Conservation (phyloP, 1,284 basidiomycete genomes). For the Cryptococcus hybrid region DNA sequence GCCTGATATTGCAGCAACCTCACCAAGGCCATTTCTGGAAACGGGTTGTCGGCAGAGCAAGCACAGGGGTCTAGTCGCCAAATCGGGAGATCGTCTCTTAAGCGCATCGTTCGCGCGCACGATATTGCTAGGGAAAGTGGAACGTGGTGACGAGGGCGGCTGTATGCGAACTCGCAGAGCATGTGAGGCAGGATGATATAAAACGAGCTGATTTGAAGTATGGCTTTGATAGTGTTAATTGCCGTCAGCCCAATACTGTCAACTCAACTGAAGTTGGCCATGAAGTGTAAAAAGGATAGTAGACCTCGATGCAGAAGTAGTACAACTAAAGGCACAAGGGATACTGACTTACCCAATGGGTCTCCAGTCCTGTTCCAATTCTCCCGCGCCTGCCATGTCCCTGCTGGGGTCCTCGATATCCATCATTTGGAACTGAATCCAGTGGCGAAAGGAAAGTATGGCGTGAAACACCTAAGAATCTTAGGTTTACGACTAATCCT, state of each 20-base stretch:
- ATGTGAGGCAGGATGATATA: conserved; percentile 83
- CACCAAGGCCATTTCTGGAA: background rate
- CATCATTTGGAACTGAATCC: too few relatives aligned
- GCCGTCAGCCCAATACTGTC: background rate
- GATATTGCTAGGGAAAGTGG: background rate
- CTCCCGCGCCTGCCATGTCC: too few relatives aligned
- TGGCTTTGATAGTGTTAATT: conserved; percentile 26
- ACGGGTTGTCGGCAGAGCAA: background rate
- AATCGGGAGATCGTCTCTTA: too few relatives aligned
- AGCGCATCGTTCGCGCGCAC: background rate
- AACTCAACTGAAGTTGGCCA: background rate
- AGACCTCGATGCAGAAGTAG: background rate
- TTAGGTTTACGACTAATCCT: too few relatives aligned
- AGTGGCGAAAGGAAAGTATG: too few relatives aligned
- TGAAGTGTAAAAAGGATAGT: background rate
- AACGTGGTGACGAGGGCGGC: conserved; percentile 19
- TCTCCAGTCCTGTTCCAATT: conserved; percentile 1
- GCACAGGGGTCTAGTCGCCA: background rate
- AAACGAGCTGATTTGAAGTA: conserved; percentile 77
- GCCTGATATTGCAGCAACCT: background rate
- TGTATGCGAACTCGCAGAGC: conserved; percentile 64
- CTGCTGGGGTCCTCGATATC: too few relatives aligned
- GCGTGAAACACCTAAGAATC: too few relatives aligned
- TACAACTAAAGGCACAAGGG: background rate
- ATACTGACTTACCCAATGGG: conserved; percentile 10